phyloP scores from a whole-genome alignment of 768 basidiomycete species.

The Amanita molliuscula region DNA sequence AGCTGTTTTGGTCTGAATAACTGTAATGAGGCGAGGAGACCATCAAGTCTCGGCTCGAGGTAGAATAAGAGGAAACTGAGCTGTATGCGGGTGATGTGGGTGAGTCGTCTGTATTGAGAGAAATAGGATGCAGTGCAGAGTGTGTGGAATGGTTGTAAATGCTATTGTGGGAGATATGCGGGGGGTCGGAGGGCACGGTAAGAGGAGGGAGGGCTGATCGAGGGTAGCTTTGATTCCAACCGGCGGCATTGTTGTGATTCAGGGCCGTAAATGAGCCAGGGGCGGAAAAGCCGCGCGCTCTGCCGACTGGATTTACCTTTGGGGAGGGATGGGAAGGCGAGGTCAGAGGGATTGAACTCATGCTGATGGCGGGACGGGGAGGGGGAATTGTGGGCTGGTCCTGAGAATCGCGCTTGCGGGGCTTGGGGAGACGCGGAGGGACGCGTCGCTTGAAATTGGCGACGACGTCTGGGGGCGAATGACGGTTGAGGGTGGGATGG shows the following conservation, averaged over 20 bases:
- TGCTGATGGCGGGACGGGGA: constrained; percentile 65
- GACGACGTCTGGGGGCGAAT: constrained; percentile 83
- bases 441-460: constrained; percentile 94
- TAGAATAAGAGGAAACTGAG: constrained; percentile 33
- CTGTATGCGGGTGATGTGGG: constrained; percentile 37
- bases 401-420: constrained; percentile 67
- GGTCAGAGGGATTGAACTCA: constrained; percentile 58
- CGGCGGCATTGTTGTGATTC: constrained; percentile 41
- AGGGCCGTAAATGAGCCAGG: constrained; percentile 74
- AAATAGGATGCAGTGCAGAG: constrained; percentile 49
- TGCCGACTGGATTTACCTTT: constrained; percentile 34
- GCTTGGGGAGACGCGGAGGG: constrained; percentile 84
- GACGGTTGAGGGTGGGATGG: constrained; percentile 84
- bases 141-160: constrained; percentile 55
- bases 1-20: constrained; percentile 48
- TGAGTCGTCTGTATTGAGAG: constrained; percentile 55
- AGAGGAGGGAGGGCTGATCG: constrained; percentile 69
- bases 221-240: constrained; percentile 52
- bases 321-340: constrained; percentile 39
- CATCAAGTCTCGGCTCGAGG: constrained; percentile 31
- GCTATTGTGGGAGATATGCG: constrained; percentile 44
- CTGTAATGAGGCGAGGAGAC: constrained; percentile 47
- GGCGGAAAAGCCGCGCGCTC: constrained; percentile 73
- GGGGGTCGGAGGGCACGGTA: constrained; percentile 71
- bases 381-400: constrained; percentile 64